Evolutionary conservation across 768 basidiomycete genomes (phyloP), one percentile per base, ranked within the genome.

Genomic region (Gloeophyllum trabeum): DNA sequence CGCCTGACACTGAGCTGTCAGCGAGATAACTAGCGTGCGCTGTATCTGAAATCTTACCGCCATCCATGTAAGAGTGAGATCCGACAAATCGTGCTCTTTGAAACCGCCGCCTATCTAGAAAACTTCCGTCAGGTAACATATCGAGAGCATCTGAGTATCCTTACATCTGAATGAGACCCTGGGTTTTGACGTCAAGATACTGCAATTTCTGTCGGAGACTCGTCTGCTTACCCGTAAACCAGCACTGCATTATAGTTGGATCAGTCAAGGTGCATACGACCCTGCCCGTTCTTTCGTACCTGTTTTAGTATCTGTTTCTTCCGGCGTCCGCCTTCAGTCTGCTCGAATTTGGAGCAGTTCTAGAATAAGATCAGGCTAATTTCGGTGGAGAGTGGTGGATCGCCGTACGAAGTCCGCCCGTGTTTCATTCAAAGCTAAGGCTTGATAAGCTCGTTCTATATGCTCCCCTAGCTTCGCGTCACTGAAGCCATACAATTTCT

Each of bases 101-200:
- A 75, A 85, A 28, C 83, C 82, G 21, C 83, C 83, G 13, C 81
- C 81, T 36, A 80, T 70, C 82, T 84, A 46, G 20, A 30, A 28
- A 6, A 3, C 4, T 39, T 23, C 24, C 42, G 5, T 43, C 36
- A 22, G n/a, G 28, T 39, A 43, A 46, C 24, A 46, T 49, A 10
- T 39, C 53, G 54, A 14, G 57, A 54, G 41, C 56, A 47, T 14
- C 38, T 24, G 16, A 7, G 28, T n/a, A 32, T 37, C 24, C 54
- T 34, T 44, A 61, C 61, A 42, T 62, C 62, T 12, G 55, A 51
- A 40, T 63, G 65, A 49, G 42, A 55, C n/a, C 48, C 51, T 50
- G 38, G 23, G n/a, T 16, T 6, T 19, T 19, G 20, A 24, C 10
- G 23, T 35, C 44, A n/a, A 45, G 19, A 22, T 22, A 7, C 25